Conservation (phyloP, 1,284 basidiomycete genomes). For the Somion occarium region DNA sequence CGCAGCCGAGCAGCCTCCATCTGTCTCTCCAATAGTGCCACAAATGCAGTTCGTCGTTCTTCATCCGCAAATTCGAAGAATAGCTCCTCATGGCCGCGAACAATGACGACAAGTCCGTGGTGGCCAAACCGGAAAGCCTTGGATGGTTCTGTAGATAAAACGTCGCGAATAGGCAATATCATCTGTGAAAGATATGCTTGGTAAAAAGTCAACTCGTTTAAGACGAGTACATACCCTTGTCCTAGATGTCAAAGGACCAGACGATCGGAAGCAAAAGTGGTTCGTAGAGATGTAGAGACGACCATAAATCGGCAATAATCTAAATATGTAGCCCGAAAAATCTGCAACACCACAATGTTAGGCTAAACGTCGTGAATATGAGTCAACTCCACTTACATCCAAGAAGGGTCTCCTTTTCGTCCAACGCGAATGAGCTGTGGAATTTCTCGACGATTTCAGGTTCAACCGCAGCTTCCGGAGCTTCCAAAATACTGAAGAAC, state of each 20-base stretch:
- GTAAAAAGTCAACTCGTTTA: not conserved
- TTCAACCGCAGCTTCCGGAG: slow-evolving; percentile 58
- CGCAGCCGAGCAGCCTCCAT: slow-evolving; percentile 68
- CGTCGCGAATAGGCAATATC: slow-evolving; percentile 88
- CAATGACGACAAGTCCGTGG: slow-evolving; percentile 83
- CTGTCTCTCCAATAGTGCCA: slow-evolving; percentile 71
- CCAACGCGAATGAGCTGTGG: slow-evolving; percentile 73
- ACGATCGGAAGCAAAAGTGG: slow-evolving; percentile 88
- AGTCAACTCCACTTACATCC: slow-evolving; percentile 70
- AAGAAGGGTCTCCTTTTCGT: slow-evolving; percentile 80
- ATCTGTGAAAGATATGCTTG: slow-evolving; percentile 52
- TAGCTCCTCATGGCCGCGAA: slow-evolving; percentile 94
- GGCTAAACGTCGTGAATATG: no score
- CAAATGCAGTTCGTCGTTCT: slow-evolving; percentile 75
- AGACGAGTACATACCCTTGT: slow-evolving; percentile 57
- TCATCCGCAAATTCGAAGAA: slow-evolving; percentile 90
- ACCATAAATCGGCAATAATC: slow-evolving; percentile 83
- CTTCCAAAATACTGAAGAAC: slow-evolving; percentile 68
- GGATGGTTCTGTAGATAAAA: slow-evolving; percentile 79
- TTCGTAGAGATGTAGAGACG: slow-evolving; percentile 84
- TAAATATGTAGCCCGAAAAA: slow-evolving; percentile 83
- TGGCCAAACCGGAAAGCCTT: slow-evolving; percentile 88
- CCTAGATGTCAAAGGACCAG: slow-evolving; percentile 65
- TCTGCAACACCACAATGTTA: slow-evolving; percentile 43
- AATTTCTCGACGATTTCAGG: slow-evolving; percentile 72